phyloP scores from a whole-genome alignment of 2,329 filamentous ascomycete species.

The Pyricularia pennisetigena region DNA sequence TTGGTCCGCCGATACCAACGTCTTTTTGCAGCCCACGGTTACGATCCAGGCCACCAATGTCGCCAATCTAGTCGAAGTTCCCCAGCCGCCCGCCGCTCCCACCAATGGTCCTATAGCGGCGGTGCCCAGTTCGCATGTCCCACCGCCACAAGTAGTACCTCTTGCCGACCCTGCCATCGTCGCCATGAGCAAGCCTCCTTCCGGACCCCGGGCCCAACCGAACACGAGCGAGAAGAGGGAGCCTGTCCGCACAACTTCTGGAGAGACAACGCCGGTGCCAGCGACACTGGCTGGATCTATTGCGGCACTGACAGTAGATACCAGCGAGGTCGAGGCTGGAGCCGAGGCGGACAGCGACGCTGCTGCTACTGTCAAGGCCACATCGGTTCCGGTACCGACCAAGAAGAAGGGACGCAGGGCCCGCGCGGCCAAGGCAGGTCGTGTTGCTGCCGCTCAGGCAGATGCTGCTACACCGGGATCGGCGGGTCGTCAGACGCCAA shows the following conservation, averaged over 20 bases:
- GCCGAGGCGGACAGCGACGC: neutral
- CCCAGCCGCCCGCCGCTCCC: conserved; percentile 5
- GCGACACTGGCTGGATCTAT: neutral
- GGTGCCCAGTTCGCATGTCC: neutral
- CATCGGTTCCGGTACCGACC: conserved; percentile 7
- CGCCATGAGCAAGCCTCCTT: conserved; percentile 46
- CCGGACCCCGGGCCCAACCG: conserved; percentile 15
- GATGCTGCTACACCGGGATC: conserved; percentile 14
- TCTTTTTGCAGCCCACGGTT: conserved; percentile 27
- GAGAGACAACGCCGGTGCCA: neutral
- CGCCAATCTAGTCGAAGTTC: conserved; percentile 31
- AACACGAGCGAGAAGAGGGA: conserved; percentile 21
- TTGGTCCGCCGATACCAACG: conserved; percentile 24
- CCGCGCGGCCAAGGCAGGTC: conserved; percentile 17
- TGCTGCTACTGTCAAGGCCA: neutral
- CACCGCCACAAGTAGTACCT: conserved; percentile 1
- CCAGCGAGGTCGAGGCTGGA: neutral
- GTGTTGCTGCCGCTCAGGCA: conserved; percentile 16
- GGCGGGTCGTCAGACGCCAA: conserved; percentile 12
- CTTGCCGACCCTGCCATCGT: conserved; percentile 76
- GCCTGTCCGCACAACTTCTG: conserved; percentile 11
- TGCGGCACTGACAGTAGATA: neutral
- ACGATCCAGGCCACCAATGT: conserved; percentile 39
- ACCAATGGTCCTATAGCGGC: neutral
- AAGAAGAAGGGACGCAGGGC: conserved; percentile 15